Base-by-base conservation (phyloP, 192 early-diverging fungal species). In the Diversispora eburnea region DNA sequence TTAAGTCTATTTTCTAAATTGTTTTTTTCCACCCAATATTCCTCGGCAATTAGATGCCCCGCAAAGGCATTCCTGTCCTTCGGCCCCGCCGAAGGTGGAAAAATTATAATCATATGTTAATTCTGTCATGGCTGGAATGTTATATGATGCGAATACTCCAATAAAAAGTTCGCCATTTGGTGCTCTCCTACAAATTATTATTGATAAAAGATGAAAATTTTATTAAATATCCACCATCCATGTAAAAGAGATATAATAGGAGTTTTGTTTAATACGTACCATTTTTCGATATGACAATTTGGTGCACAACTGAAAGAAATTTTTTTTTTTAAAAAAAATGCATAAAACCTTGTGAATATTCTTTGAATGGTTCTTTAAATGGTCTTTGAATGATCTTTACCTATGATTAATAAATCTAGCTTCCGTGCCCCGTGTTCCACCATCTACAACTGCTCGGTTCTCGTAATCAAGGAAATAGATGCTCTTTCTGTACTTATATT, bases 281-380 rank as follows among this genome's bases (percentile, higher is more conserved):
- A 95, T 78, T 93, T 94, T 77, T 95, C 93, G 49, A 95, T 94
- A 60, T 89, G 89, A 81, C 93, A 94, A 73, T 95, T 95, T 5
- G 93, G 93, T 10, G 87, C 86, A 72, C 93, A 95, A 25, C 87
- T 85, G 15, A 64, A 49, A 62, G 22, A 76, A 33, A 55, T 22
- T 17, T 17, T 12, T 17, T 17, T 12, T 5, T 20, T 22, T 8
- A 45, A 20, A n/a, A 54, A 33, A 33, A 33, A 33, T 33, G 25
- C 25, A 33, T 33, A 33, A 33, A 33, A 33, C 25, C 25, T 33
- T 33, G 25, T 33, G 25, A 33, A 33, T 33, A 33, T 2, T 33
- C 25, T 33, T 33, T 33, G 25, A 33, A 33, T 33, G 42, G 33
- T 60, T 22, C 12, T 17, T 9, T 19, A 41, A 49, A 64, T 17